A percentile compares a stretch with the other conserved stretches of the same genome.
These are phyloP conservation scores for Fusarium foetens DNA, from an alignment of 2,329 filamentous ascomycete species.

Conservation along the genomic window DNA sequence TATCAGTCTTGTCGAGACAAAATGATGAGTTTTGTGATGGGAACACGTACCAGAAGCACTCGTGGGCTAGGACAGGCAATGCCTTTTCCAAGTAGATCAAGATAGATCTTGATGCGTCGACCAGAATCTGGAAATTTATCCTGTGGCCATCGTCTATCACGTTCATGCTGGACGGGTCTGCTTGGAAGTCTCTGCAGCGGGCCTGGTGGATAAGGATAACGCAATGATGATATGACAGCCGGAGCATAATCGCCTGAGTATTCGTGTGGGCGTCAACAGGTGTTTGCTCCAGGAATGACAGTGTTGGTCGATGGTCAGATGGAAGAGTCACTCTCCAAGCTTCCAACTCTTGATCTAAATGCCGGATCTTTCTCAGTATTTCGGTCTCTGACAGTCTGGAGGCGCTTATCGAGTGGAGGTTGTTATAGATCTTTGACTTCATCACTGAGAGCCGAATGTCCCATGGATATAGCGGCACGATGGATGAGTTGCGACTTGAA, in stretches of 20 bases:
- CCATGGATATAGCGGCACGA: background rate
- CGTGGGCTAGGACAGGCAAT: background rate
- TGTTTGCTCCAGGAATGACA: background rate
- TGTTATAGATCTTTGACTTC: background rate
- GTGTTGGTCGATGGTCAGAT: background rate
- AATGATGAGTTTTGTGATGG: accelerated
- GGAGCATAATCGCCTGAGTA: slow-evolving; percentile 4
- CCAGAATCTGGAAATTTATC: background rate
- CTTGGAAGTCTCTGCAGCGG: too few relatives aligned
- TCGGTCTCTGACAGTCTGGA: background rate
- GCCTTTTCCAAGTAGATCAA: slow-evolving; percentile 5
- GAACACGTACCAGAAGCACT: background rate
- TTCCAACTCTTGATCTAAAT: slow-evolving; percentile 14
- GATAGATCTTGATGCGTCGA: slow-evolving; percentile 7
- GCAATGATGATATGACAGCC: background rate
- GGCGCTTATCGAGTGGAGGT: background rate
- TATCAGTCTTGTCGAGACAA: background rate
- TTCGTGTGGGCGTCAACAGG: background rate
- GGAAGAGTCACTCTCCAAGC: slow-evolving; percentile 8
- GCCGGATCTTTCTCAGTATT: background rate
- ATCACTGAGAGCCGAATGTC: background rate
- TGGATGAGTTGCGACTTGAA: accelerated
- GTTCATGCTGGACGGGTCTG: too few relatives aligned
- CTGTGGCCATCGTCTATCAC: background rate
- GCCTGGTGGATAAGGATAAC: background rate